Percentiles rank a stretch among this genome's conserved stretches.
Conservation (phyloP, 306 rosid species). For the Purshia tridentata region DNA sequence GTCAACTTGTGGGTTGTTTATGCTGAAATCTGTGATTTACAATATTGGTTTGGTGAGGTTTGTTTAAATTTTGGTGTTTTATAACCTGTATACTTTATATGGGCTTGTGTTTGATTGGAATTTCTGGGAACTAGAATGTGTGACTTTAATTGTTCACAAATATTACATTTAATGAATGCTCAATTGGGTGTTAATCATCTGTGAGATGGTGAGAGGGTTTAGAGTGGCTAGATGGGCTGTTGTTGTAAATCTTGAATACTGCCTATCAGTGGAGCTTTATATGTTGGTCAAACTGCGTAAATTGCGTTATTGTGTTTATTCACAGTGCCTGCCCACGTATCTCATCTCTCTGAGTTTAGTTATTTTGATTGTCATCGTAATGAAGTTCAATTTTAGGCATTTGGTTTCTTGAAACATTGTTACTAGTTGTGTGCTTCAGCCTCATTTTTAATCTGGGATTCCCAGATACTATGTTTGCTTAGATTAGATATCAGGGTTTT, state of each 20-base stretch:
- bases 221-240: background rate
- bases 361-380: background rate
- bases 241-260: background rate
- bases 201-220: background rate
- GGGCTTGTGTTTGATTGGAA: background rate
- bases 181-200: background rate
- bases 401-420: background rate
- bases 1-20: background rate
- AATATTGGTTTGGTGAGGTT: constrained; percentile 5
- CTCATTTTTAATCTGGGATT: background rate
- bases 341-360: background rate
- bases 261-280: background rate
- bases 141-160: background rate
- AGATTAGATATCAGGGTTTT: background rate
- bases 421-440: background rate
- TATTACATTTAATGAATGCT: background rate
- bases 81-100: background rate
- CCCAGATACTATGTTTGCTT: background rate
- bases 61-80: constrained; percentile 10
- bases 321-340: background rate
- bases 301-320: background rate
- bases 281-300: background rate
- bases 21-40: background rate
- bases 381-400: background rate
- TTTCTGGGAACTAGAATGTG: background rate